phyloP scores from a whole-genome alignment of 2,329 filamentous ascomycete species.

The Fusarium paranaense region DNA sequence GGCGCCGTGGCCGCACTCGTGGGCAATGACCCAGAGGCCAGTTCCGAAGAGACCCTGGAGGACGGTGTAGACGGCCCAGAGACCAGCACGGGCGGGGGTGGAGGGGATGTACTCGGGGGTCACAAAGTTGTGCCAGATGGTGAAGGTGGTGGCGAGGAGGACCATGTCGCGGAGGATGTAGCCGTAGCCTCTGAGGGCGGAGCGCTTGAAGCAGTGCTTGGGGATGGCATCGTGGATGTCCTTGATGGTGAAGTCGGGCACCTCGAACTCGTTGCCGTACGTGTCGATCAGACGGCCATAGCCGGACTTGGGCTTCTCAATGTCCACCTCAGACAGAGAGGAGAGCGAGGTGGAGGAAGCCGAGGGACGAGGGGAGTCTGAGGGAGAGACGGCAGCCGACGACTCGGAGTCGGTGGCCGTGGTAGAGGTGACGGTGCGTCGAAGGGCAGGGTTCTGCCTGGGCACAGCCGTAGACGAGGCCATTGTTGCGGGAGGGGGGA shows the following conservation, averaged over 20 bases:
- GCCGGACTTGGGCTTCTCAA: constrained; percentile 46
- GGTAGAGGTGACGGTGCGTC: constrained; percentile 61
- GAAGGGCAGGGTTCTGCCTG: constrained; percentile 57
- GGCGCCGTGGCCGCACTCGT: constrained; percentile 97
- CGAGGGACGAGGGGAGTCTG: constrained; percentile 69
- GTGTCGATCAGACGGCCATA: constrained; percentile 85
- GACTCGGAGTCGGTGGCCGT: constrained; percentile 65
- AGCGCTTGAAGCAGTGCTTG: constrained; percentile 95
- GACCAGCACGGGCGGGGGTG: constrained; percentile 71
- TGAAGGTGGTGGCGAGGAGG: constrained; percentile 81
- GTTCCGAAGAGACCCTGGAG: constrained; percentile 94
- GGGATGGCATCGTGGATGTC: constrained; percentile 97
- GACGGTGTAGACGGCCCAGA: constrained; percentile 77
- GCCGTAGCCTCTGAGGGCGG: constrained; percentile 76
- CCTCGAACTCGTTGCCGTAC: constrained; percentile 93
- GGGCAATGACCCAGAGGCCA: constrained; percentile 94
- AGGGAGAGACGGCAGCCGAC: constrained; percentile 67
- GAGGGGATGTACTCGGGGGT: constrained; percentile 86
- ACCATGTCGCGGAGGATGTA: constrained; percentile 88
- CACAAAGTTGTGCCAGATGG: constrained; percentile 88
- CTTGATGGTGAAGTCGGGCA: constrained; percentile 97
- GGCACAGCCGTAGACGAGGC: constrained; percentile 57
- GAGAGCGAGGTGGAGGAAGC: constrained; percentile 93
- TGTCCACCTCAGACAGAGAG: constrained; percentile 79
- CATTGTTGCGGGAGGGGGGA: constrained; percentile 52